These are phyloP conservation scores for Trichosanthes cucumerina DNA, from an alignment of 306 rosid species.

Conservation along the genomic window DNA sequence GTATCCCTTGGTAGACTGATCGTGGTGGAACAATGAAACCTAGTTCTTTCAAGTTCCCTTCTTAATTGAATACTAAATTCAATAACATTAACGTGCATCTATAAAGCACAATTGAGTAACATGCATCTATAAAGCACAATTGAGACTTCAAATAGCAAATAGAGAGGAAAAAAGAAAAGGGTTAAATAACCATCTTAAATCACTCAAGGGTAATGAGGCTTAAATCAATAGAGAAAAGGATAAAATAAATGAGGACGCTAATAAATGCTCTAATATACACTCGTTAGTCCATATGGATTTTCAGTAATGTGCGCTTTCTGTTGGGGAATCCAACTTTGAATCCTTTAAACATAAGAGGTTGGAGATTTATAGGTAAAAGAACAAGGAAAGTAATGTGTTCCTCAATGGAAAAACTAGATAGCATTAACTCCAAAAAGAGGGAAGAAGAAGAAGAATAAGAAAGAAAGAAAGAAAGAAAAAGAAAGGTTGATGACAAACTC, in stretches of 20 bases:
- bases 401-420: background rate
- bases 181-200: background rate
- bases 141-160: background rate
- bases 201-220: background rate
- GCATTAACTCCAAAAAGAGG: background rate
- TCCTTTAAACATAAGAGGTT: conserved; percentile 1
- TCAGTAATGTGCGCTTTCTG: background rate
- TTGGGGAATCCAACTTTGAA: conserved; percentile 4
- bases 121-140: background rate
- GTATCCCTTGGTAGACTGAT: background rate
- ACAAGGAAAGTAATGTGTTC: background rate
- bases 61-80: background rate
- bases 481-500: conserved; percentile 1
- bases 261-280: background rate
- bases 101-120: background rate
- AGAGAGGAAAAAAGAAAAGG: background rate
- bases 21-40: background rate
- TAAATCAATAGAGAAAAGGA: background rate
- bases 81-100: background rate
- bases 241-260: background rate
- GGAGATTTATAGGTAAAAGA: background rate
- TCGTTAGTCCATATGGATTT: background rate
- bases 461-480: background rate
- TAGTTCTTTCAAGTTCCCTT: background rate
- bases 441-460: background rate